Percentiles rank a stretch among this genome's conserved stretches.
Evolutionary conservation across 2,329 filamentous ascomycete species (phyloP).

Genomic region (Moelleriella libera): DNA sequence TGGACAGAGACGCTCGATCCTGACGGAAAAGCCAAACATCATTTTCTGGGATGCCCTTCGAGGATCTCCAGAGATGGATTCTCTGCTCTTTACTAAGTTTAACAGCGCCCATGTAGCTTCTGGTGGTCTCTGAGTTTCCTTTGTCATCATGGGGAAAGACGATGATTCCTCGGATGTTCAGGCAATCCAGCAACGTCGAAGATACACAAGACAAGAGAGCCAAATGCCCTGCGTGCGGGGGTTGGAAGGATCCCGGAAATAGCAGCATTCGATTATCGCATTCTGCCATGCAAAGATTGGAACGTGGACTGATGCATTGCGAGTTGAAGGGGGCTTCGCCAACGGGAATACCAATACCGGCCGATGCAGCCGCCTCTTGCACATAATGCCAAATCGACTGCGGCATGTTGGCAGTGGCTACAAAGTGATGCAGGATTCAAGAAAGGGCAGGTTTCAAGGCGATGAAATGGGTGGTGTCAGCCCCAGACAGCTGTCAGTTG

Average conservation of each 20-base stretch:
- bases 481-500: too few relatives aligned
- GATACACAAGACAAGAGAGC: constrained; percentile 16
- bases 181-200: constrained; percentile 11
- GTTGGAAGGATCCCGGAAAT: constrained; percentile 23
- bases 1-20: constrained; percentile 6
- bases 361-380: not conserved
- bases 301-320: not conserved
- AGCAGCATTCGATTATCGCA: constrained; percentile 15
- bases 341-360: not conserved
- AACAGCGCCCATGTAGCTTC: too few relatives aligned
- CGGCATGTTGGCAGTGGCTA: not conserved
- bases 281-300: not conserved
- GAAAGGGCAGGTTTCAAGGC: too few relatives aligned
- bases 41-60: too few relatives aligned
- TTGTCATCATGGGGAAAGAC: constrained; percentile 13
- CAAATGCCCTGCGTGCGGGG: constrained; percentile 19
- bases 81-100: too few relatives aligned
- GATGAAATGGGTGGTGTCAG: too few relatives aligned
- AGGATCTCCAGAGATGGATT: too few relatives aligned
- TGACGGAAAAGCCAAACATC: constrained; percentile 13
- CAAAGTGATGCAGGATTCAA: too few relatives aligned
- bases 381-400: not conserved
- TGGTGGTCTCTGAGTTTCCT: not conserved
- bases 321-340: not conserved
- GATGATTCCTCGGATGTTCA: constrained; percentile 17